These are phyloP conservation scores for Lodderomyces oxycetoniae DNA, from an alignment of 1,139 yeast species.

Conservation along the genomic window DNA sequence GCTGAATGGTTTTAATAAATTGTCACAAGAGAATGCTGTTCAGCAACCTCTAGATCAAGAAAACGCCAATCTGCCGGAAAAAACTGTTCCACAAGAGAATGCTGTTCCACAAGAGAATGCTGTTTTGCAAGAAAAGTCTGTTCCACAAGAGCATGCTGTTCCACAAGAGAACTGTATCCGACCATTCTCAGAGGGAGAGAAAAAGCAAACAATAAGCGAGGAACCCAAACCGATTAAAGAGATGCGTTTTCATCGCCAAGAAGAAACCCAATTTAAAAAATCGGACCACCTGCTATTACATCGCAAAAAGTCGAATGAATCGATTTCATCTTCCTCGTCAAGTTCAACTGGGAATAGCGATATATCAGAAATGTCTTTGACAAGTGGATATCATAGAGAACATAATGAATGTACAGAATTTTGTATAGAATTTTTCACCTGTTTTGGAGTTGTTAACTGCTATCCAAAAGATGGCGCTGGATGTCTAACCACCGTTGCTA, in stretches of 20 bases:
- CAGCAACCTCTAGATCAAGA: no score
- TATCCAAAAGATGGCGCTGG: constrained; percentile 44
- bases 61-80: no score
- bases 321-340: constrained; percentile 5
- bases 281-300: no score
- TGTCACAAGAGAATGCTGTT: no score
- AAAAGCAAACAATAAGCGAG: not conserved
- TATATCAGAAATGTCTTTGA: constrained; percentile 10
- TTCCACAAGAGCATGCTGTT: no score
- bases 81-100: no score
- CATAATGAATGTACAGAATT: constrained; percentile 43
- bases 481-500: constrained; percentile 32
- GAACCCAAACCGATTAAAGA: not conserved
- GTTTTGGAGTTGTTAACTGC: constrained; percentile 43
- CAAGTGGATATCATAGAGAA: constrained; percentile 33
- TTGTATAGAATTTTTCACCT: constrained; percentile 34
- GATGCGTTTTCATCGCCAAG: no score
- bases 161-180: no score
- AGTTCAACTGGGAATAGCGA: constrained; percentile 5
- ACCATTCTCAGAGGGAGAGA: not conserved
- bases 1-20: no score
- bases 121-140: no score
- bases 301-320: constrained; percentile 1
- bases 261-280: no score
- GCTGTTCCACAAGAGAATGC: no score